Evolutionary conservation across 768 basidiomycete genomes (phyloP).

Genomic region (Candolleomyces efflorescens): DNA sequence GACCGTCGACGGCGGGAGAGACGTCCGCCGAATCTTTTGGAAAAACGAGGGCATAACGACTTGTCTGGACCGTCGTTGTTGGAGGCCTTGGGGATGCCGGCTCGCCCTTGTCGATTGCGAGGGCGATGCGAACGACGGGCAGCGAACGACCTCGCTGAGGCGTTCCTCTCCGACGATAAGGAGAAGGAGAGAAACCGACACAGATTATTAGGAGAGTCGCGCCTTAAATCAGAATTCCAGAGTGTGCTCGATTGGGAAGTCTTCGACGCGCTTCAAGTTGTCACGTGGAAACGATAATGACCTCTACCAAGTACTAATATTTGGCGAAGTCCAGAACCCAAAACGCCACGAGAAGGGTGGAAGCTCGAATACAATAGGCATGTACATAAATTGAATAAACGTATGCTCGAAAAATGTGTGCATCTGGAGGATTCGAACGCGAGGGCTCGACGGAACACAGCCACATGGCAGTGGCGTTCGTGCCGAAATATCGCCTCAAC

Average conservation of each 20-base stretch:
- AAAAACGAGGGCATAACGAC: background rate
- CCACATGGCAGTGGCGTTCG: background rate
- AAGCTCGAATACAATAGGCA: too few species aligned
- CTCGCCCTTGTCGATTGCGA: background rate
- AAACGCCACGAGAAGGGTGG: too few species aligned
- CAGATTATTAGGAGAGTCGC: background rate
- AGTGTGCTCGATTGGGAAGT: background rate
- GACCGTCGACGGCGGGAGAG: background rate
- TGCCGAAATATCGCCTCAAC: slow-evolving; percentile 1
- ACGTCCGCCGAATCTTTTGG: background rate
- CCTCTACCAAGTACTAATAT: too few species aligned
- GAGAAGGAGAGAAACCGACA: background rate
- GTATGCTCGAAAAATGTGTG: background rate
- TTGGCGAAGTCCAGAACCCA: too few species aligned
- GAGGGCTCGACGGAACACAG: background rate
- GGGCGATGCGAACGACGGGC: background rate
- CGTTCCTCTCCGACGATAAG: background rate
- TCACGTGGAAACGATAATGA: background rate
- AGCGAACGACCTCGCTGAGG: too few species aligned
- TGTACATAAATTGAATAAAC: too few species aligned
- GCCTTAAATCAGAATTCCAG: background rate
- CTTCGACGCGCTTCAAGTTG: background rate
- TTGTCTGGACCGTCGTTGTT: background rate
- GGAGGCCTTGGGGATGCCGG: too few species aligned
- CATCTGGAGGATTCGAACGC: background rate